Evolutionary conservation across 768 basidiomycete genomes (phyloP).

Genomic region (Pleurotus sapidus): DNA sequence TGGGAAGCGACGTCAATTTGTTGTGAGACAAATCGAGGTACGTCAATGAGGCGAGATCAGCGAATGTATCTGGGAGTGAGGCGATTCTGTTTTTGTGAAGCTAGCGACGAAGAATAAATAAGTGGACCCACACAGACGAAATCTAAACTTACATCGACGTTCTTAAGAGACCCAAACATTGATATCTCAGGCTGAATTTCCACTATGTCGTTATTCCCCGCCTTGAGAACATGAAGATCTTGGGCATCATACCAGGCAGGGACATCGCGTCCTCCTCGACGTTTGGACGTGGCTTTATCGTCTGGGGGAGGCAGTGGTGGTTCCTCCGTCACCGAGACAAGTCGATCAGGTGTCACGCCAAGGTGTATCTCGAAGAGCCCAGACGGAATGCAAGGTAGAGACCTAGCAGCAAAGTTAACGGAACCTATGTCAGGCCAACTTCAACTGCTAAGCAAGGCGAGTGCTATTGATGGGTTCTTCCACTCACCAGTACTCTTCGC

Average conservation of each 20-base stretch:
- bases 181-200: conserved; percentile 83
- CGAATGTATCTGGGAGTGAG: conserved; percentile 61
- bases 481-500: conserved; percentile 72
- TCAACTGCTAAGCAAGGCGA: conserved; percentile 40
- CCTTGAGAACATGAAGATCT: conserved; percentile 73
- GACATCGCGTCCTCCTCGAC: conserved; percentile 38
- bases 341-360: conserved; percentile 61
- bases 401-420: conserved; percentile 74
- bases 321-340: conserved; percentile 63
- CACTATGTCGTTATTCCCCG: conserved; percentile 76
- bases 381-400: conserved; percentile 70
- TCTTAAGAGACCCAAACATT: conserved; percentile 80
- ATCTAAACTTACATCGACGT: conserved; percentile 60
- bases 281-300: conserved; percentile 29
- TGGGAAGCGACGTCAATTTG: conserved; percentile 57
- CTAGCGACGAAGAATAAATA: conserved; percentile 30
- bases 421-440: conserved; percentile 51
- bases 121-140: background rate
- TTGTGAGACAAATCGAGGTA: conserved; percentile 77
- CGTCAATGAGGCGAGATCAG: conserved; percentile 65
- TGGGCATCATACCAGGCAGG: conserved; percentile 83
- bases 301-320: conserved; percentile 42
- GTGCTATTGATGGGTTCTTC: conserved; percentile 12
- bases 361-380: conserved; percentile 80
- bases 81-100: conserved; percentile 72